Percentiles rank a stretch among this genome's conserved stretches.
These are phyloP conservation scores for Zygosaccharomyces bailii DNA, from an alignment of 805 yeast genomes.

Conservation along the genomic window DNA sequence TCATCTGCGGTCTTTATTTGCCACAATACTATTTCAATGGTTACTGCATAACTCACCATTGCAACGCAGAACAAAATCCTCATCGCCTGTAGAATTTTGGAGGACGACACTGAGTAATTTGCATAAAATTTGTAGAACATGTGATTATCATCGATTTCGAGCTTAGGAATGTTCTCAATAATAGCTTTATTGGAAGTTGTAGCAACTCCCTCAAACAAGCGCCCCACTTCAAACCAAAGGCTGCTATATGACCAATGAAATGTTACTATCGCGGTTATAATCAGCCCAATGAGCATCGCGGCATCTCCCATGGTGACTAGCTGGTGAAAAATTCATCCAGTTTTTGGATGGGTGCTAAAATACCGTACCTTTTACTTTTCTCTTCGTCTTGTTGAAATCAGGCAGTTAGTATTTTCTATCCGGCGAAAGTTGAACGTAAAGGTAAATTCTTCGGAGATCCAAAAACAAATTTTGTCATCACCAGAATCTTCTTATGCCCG, in stretches of 20 bases:
- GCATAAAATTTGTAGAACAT: conserved; percentile 31
- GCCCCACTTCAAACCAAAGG: conserved; percentile 18
- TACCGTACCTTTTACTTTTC: neutral
- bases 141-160: conserved; percentile 17
- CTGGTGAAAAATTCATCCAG: conserved; percentile 5
- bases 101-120: conserved; percentile 33
- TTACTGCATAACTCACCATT: conserved; percentile 27
- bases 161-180: conserved; percentile 9
- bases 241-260: conserved; percentile 14
- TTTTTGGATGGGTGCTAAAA: neutral
- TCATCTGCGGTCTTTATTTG: conserved; percentile 29
- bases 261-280: conserved; percentile 5
- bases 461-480: neutral
- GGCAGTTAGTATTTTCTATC: neutral
- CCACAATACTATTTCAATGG: conserved; percentile 35
- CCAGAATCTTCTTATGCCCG: neutral
- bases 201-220: conserved; percentile 25
- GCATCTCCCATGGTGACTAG: conserved; percentile 13
- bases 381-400: neutral
- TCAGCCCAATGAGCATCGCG: conserved; percentile 10
- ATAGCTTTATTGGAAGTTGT: conserved; percentile 10
- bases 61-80: conserved; percentile 29
- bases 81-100: conserved; percentile 17
- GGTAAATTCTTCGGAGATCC: neutral
- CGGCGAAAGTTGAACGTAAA: neutral